Evolutionary conservation across 176 grass and related monocot genomes (phyloP), one percentile per base, ranked within the genome.

Genomic region (Tillandsia fasciculata): DNA sequence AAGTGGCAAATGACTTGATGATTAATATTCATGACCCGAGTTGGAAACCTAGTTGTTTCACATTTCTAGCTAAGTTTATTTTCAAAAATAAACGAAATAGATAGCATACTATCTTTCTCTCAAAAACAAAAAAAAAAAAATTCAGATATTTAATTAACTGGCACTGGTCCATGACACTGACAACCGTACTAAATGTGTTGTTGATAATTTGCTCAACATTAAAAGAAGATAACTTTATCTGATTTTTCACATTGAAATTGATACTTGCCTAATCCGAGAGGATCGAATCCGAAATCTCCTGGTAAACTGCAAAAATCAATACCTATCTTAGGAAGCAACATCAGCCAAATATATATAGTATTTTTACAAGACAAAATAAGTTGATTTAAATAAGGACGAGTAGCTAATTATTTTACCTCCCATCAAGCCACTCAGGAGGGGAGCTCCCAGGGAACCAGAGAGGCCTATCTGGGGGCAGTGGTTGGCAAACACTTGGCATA

Each of bases 281-380:
- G 92, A 78, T 96, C 88, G 53, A 92, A 96, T 9, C 88, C 88
- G 1, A 85, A 92, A 75, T 96, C 88, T 64, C 92, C 92, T 0
- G 92, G 92, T 51, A 96, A 86, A 70, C 92, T 96, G 56, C 79
- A 57, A 84, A 49, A 49, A 14, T 49, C 49, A 22, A 18, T 61
- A 7, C 10, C 13, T 20, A 61, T 61, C 17, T 61, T 18, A 57
- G 13, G 53, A 57, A 17, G 53, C 13, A 17, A n/a, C 14, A 61
- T 61, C 22, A 61, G 10, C 56, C 15, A 22, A 42, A 61, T 9
- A 22, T 18, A n/a, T 18, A 8, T 61, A 61, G 56, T 23, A 20
- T 22, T 18, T 15, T 22, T 10, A 61, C 22, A 61, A 42, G 33
- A 42, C 33, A 7, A 42, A 7, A 42, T 42, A 42, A 42, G 33